phyloP scores from a whole-genome alignment of 2,329 filamentous ascomycete genomes.

The Phoma sp. region DNA sequence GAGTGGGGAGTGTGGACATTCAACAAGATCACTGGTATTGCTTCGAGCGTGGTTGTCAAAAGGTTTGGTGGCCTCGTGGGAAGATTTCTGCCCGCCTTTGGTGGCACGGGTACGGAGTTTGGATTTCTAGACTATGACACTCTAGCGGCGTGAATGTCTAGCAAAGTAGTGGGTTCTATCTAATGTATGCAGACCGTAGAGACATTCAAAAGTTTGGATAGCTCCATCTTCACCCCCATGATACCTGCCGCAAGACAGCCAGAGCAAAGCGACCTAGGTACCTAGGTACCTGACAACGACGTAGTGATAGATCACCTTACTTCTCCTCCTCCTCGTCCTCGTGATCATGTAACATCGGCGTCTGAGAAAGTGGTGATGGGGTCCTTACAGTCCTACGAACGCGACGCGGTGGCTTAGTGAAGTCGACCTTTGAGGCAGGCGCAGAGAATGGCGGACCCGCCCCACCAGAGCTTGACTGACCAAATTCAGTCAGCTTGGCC shows the following conservation, averaged over 20 bases:
- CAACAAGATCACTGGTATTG: conserved; percentile 23
- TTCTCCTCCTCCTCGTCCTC: conserved; percentile 13
- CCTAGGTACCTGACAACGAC: too few species aligned
- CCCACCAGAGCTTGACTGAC: not conserved
- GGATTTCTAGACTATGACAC: conserved; percentile 25
- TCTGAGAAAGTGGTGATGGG: not conserved
- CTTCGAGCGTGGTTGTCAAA: conserved; percentile 22
- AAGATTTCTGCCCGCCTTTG: conserved; percentile 25
- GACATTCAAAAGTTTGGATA: too few species aligned
- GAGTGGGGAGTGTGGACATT: conserved; percentile 31
- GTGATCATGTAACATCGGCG: conserved; percentile 5
- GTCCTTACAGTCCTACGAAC: not conserved
- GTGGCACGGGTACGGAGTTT: conserved; percentile 20
- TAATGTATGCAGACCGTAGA: too few species aligned
- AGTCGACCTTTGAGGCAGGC: conserved; percentile 21
- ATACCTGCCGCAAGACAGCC: too few species aligned
- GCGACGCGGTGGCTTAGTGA: conserved; percentile 19
- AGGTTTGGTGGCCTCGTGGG: conserved; percentile 20
- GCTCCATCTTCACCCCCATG: not conserved
- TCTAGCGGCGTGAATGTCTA: too few species aligned
- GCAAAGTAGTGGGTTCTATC: too few species aligned
- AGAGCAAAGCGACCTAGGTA: too few species aligned
- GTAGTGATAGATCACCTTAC: not conserved
- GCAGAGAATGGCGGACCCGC: conserved; percentile 19
- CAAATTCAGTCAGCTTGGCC: conserved; percentile 33